Conservation (phyloP, 2,329 filamentous ascomycete genomes). For the Pestalotiopsis sp. region DNA sequence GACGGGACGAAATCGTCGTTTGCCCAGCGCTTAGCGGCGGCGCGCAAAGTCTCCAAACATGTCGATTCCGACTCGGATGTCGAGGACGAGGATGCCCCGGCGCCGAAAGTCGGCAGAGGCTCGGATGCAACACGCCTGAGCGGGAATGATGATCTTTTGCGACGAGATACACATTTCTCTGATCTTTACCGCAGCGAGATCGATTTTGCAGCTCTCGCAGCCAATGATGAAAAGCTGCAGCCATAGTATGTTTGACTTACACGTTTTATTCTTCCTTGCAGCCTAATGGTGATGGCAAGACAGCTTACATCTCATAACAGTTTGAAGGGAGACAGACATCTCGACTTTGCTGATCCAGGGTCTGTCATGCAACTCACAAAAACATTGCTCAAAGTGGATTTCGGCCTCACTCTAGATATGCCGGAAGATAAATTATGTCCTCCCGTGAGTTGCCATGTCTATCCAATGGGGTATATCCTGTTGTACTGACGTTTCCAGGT, state of each 20-base stretch:
- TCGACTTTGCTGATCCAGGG: slow-evolving; percentile 79
- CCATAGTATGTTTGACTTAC: slow-evolving; percentile 15
- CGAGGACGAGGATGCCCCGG: background rate
- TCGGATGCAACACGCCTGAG: background rate
- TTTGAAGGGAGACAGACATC: slow-evolving; percentile 39
- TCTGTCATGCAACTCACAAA: slow-evolving; percentile 81
- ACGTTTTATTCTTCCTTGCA: slow-evolving; percentile 19
- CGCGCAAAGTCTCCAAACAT: background rate
- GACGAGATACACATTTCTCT: slow-evolving; percentile 24
- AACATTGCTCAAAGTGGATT: slow-evolving; percentile 74
- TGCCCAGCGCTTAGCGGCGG: background rate
- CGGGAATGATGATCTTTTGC: background rate
- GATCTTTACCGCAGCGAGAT: slow-evolving; percentile 24
- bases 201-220: slow-evolving; percentile 25
- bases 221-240: slow-evolving; percentile 23
- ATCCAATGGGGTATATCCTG: no score
- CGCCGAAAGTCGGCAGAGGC: background rate
- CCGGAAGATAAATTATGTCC: slow-evolving; percentile 83
- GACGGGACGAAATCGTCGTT: slow-evolving; percentile 15
- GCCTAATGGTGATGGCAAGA: slow-evolving; percentile 7
- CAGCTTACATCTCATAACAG: slow-evolving; percentile 6
- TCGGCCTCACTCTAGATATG: slow-evolving; percentile 68
- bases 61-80: background rate
- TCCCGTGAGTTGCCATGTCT: slow-evolving; percentile 54
- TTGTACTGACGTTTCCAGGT: slow-evolving; percentile 36